phyloP scores from a whole-genome alignment of 805 yeast species.

The Ogataea corticis region DNA sequence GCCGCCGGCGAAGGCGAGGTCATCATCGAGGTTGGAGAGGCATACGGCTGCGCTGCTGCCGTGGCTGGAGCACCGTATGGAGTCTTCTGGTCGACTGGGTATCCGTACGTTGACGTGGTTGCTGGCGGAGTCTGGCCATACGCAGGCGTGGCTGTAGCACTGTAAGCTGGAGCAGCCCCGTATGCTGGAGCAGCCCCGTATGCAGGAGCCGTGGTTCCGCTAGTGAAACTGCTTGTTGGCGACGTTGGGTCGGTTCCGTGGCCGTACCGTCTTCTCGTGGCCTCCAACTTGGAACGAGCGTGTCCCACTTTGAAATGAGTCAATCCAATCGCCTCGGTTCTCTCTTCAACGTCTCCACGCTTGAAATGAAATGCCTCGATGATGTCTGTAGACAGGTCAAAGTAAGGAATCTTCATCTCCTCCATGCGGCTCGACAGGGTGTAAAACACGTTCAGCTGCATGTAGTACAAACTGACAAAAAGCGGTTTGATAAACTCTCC shows the following conservation, averaged over 20 bases:
- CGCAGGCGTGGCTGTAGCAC: constrained; percentile 34
- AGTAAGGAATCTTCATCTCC: constrained; percentile 95
- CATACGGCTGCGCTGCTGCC: constrained; percentile 25
- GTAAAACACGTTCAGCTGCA: constrained; percentile 97
- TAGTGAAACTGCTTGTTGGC: constrained; percentile 13
- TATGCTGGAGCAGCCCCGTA: constrained; percentile 25
- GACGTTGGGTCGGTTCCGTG: constrained; percentile 39
- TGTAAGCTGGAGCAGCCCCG: constrained; percentile 32
- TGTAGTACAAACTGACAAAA: constrained; percentile 91
- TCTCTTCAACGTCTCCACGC: constrained; percentile 90
- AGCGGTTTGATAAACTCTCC: constrained; percentile 91
- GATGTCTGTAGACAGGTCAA: constrained; percentile 82
- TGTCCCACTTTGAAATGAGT: constrained; percentile 90
- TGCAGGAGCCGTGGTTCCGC: constrained; percentile 23
- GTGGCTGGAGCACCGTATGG: constrained; percentile 25
- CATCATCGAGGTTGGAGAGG: constrained; percentile 29
- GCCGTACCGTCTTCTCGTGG: constrained; percentile 75
- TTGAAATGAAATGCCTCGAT: constrained; percentile 75
- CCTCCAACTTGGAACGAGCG: constrained; percentile 80
- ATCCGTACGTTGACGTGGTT: constrained; percentile 25
- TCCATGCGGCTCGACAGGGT: constrained; percentile 89
- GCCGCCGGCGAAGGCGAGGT: constrained; percentile 40
- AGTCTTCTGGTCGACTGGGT: constrained; percentile 27
- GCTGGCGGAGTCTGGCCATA: constrained; percentile 29
- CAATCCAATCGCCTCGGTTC: constrained; percentile 83